phyloP scores from a whole-genome alignment of 2,329 filamentous ascomycete genomes.

The Aspergillus spinulosporus region DNA sequence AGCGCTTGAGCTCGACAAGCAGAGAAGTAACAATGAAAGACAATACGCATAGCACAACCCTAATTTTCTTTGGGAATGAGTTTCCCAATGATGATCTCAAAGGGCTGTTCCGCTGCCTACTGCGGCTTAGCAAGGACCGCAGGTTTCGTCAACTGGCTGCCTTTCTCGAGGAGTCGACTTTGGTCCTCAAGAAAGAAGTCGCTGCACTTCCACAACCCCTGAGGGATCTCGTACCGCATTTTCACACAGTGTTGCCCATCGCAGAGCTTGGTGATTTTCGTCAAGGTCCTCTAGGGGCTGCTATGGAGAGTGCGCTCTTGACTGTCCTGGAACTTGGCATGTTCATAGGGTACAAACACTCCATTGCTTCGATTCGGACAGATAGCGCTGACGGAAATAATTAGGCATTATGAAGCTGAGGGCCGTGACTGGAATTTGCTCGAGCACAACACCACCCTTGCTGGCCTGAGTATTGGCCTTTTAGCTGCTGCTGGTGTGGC shows the following conservation, averaged over 20 bases:
- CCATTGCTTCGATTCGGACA: neutral
- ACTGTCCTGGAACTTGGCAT: conserved; percentile 42
- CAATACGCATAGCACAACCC: conserved; percentile 32
- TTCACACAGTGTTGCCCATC: conserved; percentile 18
- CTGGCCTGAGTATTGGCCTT: conserved; percentile 50
- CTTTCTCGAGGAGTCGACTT: conserved; percentile 46
- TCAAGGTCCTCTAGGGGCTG: conserved; percentile 43
- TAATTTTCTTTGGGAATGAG: conserved; percentile 50
- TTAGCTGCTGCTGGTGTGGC: conserved; percentile 47
- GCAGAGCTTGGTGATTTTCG: conserved; percentile 33
- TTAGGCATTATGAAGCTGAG: conserved; percentile 32
- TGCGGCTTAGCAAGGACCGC: conserved; percentile 44
- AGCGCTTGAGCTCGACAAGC: conserved; percentile 2
- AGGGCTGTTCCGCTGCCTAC: conserved; percentile 43
- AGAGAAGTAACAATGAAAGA: conserved; percentile 7
- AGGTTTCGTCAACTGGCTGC: conserved; percentile 37
- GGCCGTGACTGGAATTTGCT: conserved; percentile 26
- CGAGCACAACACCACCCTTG: conserved; percentile 32
- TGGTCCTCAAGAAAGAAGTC: conserved; percentile 45
- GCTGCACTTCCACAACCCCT: conserved; percentile 21
- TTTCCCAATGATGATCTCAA: conserved; percentile 50
- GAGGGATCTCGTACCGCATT: conserved; percentile 22
- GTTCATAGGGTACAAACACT: conserved; percentile 45
- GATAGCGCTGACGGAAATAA: neutral
- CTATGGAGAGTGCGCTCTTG: conserved; percentile 50